phyloP scores from a whole-genome alignment of 2,329 filamentous ascomycete species.

The Shiraia bambusicola region DNA sequence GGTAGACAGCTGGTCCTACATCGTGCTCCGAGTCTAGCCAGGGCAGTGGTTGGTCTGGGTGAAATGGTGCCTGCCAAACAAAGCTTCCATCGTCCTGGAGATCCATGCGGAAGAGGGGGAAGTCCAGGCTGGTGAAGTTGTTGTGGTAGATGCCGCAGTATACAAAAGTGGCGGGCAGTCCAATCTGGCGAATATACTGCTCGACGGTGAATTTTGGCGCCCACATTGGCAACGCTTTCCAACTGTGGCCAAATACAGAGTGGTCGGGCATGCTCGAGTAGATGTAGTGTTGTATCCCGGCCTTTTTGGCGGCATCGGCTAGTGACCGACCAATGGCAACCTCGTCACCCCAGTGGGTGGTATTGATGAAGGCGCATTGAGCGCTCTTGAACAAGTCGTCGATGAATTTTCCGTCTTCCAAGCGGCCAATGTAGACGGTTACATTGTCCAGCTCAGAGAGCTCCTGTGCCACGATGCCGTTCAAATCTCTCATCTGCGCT shows the following conservation, averaged over 20 bases:
- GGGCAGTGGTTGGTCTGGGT: constrained; percentile 82
- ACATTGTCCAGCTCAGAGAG: constrained; percentile 81
- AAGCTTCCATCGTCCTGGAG: constrained; percentile 82
- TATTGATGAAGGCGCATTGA: constrained; percentile 95
- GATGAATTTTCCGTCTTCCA: constrained; percentile 75
- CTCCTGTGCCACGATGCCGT: constrained; percentile 86
- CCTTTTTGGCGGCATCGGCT: constrained; percentile 83
- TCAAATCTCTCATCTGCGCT: constrained; percentile 84
- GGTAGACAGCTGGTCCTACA: constrained; percentile 84
- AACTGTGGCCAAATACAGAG: constrained; percentile 70
- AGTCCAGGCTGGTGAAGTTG: constrained; percentile 91
- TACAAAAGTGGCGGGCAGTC: constrained; percentile 84
- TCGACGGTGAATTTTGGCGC: constrained; percentile 90
- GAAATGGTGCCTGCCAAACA: constrained; percentile 90
- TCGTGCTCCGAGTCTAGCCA: constrained; percentile 98
- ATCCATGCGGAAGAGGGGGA: constrained; percentile 95
- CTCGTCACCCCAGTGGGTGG: constrained; percentile 95
- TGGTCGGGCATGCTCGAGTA: constrained; percentile 98
- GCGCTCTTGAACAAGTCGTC: constrained; percentile 77
- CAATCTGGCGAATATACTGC: constrained; percentile 81
- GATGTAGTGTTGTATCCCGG: constrained; percentile 84
- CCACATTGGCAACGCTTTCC: constrained; percentile 89
- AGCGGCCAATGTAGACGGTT: constrained; percentile 65
- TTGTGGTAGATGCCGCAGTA: constrained; percentile 99
- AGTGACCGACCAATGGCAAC: constrained; percentile 83